Base-by-base conservation (phyloP, 2,329 filamentous ascomycete genomes). In the Camillea tinctor region DNA sequence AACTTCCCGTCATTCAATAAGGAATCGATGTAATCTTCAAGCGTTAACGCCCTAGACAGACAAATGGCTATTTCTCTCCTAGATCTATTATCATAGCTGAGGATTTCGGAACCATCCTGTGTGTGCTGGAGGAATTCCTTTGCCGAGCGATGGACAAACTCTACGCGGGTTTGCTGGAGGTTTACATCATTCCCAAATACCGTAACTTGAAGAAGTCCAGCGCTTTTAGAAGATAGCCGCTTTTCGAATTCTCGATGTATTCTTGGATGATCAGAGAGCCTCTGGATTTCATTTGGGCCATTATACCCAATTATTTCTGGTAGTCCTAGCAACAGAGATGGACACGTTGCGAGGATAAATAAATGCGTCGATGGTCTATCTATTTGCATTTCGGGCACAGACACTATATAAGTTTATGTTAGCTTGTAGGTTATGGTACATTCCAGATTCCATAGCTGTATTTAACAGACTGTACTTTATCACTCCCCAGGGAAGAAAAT, bases 61-160 rank as follows among this genome's bases (percentile, higher is more conserved):
- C 17, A 17, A 44, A 44, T 44, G 15, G 3, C 3, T 15, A 6
- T 44, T 44, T 44, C 36, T 15, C 36, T 44, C n/a, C 13, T 4
- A 3, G 4, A 5, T 44, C 36, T 44, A 2, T 44, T 6, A 17
- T n/a, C 36, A 7, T n/a, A 44, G 5, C 11, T 11, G 2, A 44
- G 36, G 6, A 60, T 56, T 4, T 58, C 21, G 36, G 49, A 15
- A 13, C 60, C 60, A 24, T 63, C 50, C 20, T 54, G 24, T 1
- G 60, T 63, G n/a, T 50, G 21, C 20, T 51, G 7, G 23, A 63
- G 58, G 24, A 60, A 63, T 55, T 63, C 55, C 50, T 21, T 21
- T 13, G 50, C 60, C 8, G 58, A 63, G 11, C 60, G 60, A 40
- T 63, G 60, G 8, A 60, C 56, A 19, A 62, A 60, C 2, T 22